Base-by-base conservation (phyloP, 2,329 filamentous ascomycete species). In the Bipolaris victoriae region DNA sequence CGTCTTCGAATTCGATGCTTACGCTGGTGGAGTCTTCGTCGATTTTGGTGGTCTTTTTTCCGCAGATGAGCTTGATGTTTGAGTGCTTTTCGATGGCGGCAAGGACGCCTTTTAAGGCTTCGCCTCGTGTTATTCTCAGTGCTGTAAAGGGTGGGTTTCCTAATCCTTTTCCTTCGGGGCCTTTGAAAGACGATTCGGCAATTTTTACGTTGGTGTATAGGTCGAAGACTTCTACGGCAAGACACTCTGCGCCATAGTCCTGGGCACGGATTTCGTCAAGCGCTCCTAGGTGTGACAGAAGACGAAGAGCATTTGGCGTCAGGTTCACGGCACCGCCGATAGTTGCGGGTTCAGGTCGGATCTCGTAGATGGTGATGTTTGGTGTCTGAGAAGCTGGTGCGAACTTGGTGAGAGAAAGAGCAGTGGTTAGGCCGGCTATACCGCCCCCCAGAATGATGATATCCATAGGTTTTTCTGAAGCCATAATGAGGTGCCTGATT, bases 241-340 rank as follows among this genome's bases (percentile, higher is more conserved):
- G 67, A 57, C 80, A 80, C 36, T 75, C 73, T 45, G 70, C 70
- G 58, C 79, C 79, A 58, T 79, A 80, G 37, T 76, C 66, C 24
- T 66, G 57, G 29, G 75, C 68, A 7, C 73, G 72, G 37, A 80
- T 80, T 75, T 64, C 82, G 75, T 62, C 79, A 72, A 60, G 81
- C 3, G 83, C 70, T 3, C 81, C 80, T 9, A 83, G 68, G 22
- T 79, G 73, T 20, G 73, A 72, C 3, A 89, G 75, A 2, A 88
- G 72, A 0, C 84, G 84, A 64, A 88, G 84, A 3, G 81, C 77
- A 63, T 89, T 89, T 0, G 87, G 86, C 0, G 84, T 82, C 11
- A 89, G 69, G 62, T 88, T 86, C 22, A 88, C 81, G 0, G 86
- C 86, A 5, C 86, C 86, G 0, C 86, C 86, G 1, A 80, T 79